Conservation (phyloP, 208 protist genomes). For the Naegleria fowleri region DNA sequence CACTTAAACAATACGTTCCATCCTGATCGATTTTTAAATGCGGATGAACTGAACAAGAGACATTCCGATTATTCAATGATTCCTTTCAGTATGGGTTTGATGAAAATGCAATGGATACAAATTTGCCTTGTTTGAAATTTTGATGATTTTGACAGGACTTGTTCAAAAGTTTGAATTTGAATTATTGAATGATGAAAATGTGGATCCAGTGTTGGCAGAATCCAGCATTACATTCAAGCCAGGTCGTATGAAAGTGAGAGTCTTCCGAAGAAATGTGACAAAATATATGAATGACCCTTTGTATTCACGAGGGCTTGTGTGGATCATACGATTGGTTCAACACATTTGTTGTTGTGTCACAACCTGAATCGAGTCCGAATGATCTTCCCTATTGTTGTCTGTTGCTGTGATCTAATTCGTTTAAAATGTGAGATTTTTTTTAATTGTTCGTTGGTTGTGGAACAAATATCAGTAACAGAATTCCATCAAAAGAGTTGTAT, state of each 20-base stretch:
- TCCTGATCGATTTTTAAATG: constrained; percentile 2
- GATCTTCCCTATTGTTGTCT: no score
- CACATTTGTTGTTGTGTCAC: no score
- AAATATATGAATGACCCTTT: no score
- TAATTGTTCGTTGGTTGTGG: no score
- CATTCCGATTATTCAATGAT: not conserved
- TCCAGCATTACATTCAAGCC: not conserved
- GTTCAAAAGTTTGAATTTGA: not conserved
- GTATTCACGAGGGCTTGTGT: no score
- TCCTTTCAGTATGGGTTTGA: not conserved
- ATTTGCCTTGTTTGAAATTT: not conserved
- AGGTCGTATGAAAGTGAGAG: not conserved
- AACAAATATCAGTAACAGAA: no score
- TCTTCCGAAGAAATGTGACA: no score
- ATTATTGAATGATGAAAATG: not conserved
- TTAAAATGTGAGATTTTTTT: no score
- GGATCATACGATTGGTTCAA: no score
- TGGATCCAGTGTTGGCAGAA: not conserved
- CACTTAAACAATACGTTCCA: not conserved
- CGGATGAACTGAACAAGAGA: not conserved
- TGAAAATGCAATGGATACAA: constrained; percentile 7
- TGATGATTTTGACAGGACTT: not conserved
- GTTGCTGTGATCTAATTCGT: no score
- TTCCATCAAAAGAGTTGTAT: no score
- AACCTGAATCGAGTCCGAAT: no score